Percentiles rank a stretch among this genome's conserved stretches.
Evolutionary conservation across 331 rosid species (phyloP).

Genomic region (Phaseolus coccineus): DNA sequence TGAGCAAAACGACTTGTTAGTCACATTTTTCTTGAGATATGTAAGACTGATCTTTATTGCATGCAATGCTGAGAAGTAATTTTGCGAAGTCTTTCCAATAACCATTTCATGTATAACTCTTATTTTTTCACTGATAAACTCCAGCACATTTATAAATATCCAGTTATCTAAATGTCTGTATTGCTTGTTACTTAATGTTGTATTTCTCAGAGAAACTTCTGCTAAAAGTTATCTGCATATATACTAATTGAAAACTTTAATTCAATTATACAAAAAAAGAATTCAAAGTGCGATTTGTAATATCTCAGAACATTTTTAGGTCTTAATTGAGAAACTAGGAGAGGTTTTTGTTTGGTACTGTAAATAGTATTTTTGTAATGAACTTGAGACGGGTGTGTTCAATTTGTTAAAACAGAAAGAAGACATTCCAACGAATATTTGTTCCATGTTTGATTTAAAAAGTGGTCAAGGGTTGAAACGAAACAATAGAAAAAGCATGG

Average conservation of each 20-base stretch:
- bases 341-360: slow-evolving; percentile 18
- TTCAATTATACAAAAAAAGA: background rate
- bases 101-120: slow-evolving; percentile 20
- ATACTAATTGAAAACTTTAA: background rate
- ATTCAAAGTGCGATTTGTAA: background rate
- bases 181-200: background rate
- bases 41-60: slow-evolving; percentile 13
- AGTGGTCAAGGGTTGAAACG: background rate
- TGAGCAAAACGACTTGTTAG: background rate
- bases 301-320: background rate
- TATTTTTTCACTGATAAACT: slow-evolving; percentile 8
- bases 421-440: background rate
- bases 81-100: background rate
- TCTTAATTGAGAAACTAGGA: background rate
- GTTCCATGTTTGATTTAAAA: background rate
- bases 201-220: slow-evolving; percentile 20
- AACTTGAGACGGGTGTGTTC: background rate
- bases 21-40: slow-evolving; percentile 22
- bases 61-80: slow-evolving; percentile 27
- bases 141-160: slow-evolving; percentile 12
- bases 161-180: background rate
- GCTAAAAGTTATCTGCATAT: slow-evolving; percentile 18
- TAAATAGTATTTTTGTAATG: background rate
- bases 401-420: background rate
- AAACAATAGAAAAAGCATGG: background rate